These are phyloP conservation scores for Beta vulgaris DNA, from an alignment of 148 eudicot genomes.

Conservation along the genomic window DNA sequence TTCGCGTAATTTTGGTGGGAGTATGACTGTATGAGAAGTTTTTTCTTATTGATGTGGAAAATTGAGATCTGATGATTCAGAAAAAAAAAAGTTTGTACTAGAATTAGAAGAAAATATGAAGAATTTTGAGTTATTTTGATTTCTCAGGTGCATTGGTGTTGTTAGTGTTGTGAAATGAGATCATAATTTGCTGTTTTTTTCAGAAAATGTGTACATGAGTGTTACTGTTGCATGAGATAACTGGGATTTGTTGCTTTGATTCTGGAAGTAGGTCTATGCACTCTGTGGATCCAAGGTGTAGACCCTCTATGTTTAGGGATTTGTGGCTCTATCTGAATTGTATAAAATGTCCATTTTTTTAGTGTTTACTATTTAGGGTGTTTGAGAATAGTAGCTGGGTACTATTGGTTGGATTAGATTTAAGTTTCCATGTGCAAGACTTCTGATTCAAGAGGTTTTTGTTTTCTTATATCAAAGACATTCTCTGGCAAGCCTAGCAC, in stretches of 20 bases:
- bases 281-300: neutral
- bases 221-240: slow-evolving; percentile 1
- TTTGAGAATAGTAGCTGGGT: neutral
- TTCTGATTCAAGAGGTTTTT: neutral
- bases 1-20: neutral
- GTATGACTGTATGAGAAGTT: no score
- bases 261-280: neutral
- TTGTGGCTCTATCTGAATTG: neutral
- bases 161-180: neutral
- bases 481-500: no score
- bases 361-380: neutral
- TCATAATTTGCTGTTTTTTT: neutral
- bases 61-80: neutral
- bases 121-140: neutral
- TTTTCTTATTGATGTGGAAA: neutral
- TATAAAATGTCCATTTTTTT: neutral
- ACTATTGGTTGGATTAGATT: neutral
- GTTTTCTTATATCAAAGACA: no score
- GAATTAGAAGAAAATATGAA: neutral
- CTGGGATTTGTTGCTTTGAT: neutral
- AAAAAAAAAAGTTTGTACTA: neutral
- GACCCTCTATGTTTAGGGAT: neutral
- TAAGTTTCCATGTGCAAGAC: neutral
- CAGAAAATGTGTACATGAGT: neutral
- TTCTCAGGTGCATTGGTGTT: neutral